Percentiles rank a stretch among this genome's conserved stretches.
These are phyloP conservation scores for Paratinospora sagittata DNA, from an alignment of 164 flowering plant species.

Conservation along the genomic window DNA sequence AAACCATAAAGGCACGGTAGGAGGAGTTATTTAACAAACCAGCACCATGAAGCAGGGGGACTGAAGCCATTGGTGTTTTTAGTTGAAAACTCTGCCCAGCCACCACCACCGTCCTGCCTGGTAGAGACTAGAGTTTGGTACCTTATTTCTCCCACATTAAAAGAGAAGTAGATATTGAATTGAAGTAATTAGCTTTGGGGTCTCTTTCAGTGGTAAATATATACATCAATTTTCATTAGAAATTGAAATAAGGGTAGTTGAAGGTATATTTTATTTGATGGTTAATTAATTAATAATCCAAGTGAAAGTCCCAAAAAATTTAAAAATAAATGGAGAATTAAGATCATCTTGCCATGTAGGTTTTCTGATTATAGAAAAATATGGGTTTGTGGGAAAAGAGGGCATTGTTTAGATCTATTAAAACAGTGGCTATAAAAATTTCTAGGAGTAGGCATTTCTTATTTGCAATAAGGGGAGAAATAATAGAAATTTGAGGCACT, in stretches of 20 bases:
- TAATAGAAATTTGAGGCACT: not conserved
- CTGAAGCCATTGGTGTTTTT: not conserved
- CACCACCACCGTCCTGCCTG: slow-evolving; percentile 6
- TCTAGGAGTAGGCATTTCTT: no score
- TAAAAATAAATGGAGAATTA: no score
- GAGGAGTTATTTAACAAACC: no score
- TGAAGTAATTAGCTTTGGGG: not conserved
- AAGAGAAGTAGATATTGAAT: not conserved
- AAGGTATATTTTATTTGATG: not conserved
- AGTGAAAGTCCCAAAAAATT: not conserved
- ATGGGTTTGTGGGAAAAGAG: no score
- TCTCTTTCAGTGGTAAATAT: not conserved
- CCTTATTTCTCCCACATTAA: not conserved
- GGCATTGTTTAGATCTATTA: no score
- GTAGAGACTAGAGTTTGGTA: not conserved
- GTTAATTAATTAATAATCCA: no score
- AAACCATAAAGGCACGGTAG: no score
- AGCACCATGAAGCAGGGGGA: no score
- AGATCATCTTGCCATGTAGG: not conserved
- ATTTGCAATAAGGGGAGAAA: not conserved
- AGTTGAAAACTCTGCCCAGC: slow-evolving; percentile 16
- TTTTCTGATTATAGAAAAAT: no score
- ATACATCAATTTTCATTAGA: not conserved
- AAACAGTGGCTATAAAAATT: no score
- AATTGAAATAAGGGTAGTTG: not conserved